Percentiles rank a stretch among this genome's conserved stretches.
Conservation (phyloP, 192 early-diverging fungal genomes). For the Entomortierella beljakovae region DNA sequence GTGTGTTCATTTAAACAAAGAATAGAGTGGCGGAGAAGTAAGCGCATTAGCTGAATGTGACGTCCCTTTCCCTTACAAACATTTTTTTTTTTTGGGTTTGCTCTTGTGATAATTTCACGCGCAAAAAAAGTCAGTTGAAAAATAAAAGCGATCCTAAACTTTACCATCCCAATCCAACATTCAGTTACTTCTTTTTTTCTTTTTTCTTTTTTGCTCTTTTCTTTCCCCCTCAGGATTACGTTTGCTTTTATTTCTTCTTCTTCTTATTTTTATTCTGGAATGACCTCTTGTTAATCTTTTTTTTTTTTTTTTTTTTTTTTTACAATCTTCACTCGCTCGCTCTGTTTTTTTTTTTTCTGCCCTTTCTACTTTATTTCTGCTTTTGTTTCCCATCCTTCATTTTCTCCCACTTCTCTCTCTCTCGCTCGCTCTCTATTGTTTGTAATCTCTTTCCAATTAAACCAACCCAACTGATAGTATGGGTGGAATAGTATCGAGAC, state of each 20-base stretch:
- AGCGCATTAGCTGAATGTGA: background rate
- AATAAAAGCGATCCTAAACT: no score
- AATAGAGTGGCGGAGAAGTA: no score
- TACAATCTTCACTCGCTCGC: background rate
- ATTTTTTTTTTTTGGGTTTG: no score
- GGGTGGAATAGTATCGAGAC: constrained; percentile 47
- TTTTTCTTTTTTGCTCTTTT: background rate
- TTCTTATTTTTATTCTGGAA: constrained; percentile 22
- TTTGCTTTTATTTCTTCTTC: background rate
- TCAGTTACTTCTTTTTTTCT: background rate
- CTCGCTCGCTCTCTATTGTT: no score
- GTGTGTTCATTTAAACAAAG: no score
- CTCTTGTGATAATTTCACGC: no score
- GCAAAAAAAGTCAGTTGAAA: no score
- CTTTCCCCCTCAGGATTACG: background rate
- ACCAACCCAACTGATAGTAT: background rate
- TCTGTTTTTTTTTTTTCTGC: constrained; percentile 2
- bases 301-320: background rate
- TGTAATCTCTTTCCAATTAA: no score
- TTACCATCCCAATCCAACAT: no score
- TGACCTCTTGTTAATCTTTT: constrained; percentile 13
- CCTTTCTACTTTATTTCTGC: background rate
- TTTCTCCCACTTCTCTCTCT: background rate
- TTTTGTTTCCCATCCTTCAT: background rate
- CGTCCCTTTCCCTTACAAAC: no score